Conservation (phyloP, 2,329 filamentous ascomycete genomes). For the Tolypocladium ovalisporum region DNA sequence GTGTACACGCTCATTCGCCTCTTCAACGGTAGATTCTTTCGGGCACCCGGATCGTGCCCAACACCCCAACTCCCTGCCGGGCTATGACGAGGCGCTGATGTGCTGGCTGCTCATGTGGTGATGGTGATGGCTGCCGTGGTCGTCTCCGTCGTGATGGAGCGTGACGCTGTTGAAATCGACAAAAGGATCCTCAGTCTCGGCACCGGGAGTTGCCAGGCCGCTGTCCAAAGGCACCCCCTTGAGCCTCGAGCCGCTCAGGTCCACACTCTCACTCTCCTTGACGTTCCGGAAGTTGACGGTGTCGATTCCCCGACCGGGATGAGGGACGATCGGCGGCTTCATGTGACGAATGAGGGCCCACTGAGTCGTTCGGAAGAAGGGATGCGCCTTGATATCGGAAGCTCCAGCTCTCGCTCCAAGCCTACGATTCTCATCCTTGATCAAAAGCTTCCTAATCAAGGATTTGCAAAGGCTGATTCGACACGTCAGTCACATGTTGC, state of each 20-base stretch:
- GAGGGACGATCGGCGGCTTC: slow-evolving; percentile 94
- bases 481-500: neutral
- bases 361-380: slow-evolving; percentile 91
- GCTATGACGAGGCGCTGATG: slow-evolving; percentile 8
- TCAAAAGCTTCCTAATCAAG: slow-evolving; percentile 87
- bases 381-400: slow-evolving; percentile 90
- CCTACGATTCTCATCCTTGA: slow-evolving; percentile 93
- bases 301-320: slow-evolving; percentile 81
- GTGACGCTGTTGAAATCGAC: slow-evolving; percentile 99
- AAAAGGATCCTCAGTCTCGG: slow-evolving; percentile 78
- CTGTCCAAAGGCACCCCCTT: slow-evolving; percentile 83
- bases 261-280: slow-evolving; percentile 92
- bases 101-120: slow-evolving; percentile 13
- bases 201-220: slow-evolving; percentile 73
- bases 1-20: neutral
- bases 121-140: slow-evolving; percentile 31
- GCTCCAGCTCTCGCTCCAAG: slow-evolving; percentile 90
- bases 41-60: neutral
- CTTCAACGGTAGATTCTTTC: neutral
- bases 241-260: slow-evolving; percentile 56
- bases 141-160: slow-evolving; percentile 89
- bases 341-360: slow-evolving; percentile 96
- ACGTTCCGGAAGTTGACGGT: slow-evolving; percentile 97
- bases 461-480: slow-evolving; percentile 77
- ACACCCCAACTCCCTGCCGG: neutral